These are phyloP conservation scores for Colletotrichum cordylinicola DNA, from an alignment of 2,329 filamentous ascomycete genomes.

Conservation along the genomic window DNA sequence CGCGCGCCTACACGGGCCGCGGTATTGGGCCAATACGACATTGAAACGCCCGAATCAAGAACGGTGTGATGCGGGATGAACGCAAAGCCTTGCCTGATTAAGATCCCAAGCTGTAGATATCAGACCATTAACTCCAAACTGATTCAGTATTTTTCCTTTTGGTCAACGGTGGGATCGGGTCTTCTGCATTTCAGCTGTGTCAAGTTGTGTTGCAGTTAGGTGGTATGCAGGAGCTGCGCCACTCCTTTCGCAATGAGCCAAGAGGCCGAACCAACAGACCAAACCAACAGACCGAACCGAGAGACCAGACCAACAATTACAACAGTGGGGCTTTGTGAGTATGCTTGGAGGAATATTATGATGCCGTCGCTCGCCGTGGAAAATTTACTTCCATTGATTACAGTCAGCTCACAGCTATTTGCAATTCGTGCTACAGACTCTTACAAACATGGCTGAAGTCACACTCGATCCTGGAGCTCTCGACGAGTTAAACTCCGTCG, in stretches of 20 bases:
- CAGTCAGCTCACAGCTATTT: too few species aligned
- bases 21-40: too few species aligned
- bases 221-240: neutral
- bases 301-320: too few species aligned
- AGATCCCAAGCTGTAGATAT: neutral
- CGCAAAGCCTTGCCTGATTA: too few species aligned
- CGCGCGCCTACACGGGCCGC: neutral
- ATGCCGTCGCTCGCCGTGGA: too few species aligned
- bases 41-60: neutral
- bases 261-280: too few species aligned
- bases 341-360: fast-evolving
- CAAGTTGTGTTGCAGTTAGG: too few species aligned
- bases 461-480: constrained; percentile 37
- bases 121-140: neutral
- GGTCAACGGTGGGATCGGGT: neutral
- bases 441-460: neutral
- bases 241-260: too few species aligned
- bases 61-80: neutral
- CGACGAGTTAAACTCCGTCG: constrained; percentile 44
- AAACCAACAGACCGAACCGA: neutral
- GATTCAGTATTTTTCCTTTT: too few species aligned
- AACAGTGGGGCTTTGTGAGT: fast-evolving
- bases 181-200: constrained; percentile 1
- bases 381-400: too few species aligned
- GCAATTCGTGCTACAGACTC: too few species aligned